Evolutionary conservation across 768 basidiomycete species (phyloP).

Genomic region (Suillus hirtellus): DNA sequence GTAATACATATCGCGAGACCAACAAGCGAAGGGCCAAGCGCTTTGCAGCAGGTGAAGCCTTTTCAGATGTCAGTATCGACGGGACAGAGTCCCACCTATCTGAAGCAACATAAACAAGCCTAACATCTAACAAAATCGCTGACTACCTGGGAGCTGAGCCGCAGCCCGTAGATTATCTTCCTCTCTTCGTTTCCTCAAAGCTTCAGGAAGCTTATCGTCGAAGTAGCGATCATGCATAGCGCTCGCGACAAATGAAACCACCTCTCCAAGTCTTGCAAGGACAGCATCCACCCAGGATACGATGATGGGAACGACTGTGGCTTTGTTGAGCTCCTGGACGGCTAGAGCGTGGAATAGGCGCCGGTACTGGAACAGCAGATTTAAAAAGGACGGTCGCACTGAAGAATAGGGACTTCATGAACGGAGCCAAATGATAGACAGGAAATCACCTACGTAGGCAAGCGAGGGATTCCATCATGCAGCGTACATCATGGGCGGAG

Average conservation of each 20-base stretch:
- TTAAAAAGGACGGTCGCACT: slow-evolving; percentile 36
- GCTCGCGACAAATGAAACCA: slow-evolving; percentile 31
- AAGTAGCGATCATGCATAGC: slow-evolving; percentile 19
- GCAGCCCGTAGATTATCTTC: slow-evolving; percentile 59
- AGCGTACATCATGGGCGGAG: slow-evolving; percentile 8
- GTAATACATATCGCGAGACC: slow-evolving; percentile 57
- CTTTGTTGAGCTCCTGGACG: slow-evolving; percentile 28
- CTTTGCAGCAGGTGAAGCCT: slow-evolving; percentile 59
- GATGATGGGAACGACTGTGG: slow-evolving; percentile 32
- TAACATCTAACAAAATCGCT: background rate
- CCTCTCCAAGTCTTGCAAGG: slow-evolving; percentile 51
- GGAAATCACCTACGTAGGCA: slow-evolving; percentile 22
- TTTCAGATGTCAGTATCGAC: slow-evolving; percentile 45
- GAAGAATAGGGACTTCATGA: slow-evolving; percentile 12
- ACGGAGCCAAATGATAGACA: background rate
- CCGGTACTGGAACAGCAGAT: slow-evolving; percentile 53
- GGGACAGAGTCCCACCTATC: slow-evolving; percentile 56
- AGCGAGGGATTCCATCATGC: slow-evolving; percentile 16
- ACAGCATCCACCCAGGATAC: slow-evolving; percentile 69
- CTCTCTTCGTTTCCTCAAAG: slow-evolving; percentile 42
- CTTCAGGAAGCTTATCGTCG: slow-evolving; percentile 25
- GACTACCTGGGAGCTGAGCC: slow-evolving; percentile 64
- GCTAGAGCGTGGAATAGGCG: slow-evolving; percentile 48
- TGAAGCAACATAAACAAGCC: slow-evolving; percentile 28
- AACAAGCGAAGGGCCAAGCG: slow-evolving; percentile 57